Evolutionary conservation across 768 basidiomycete species (phyloP), one percentile per base, ranked within the genome.

Genomic region (Cytidiella melzeri): DNA sequence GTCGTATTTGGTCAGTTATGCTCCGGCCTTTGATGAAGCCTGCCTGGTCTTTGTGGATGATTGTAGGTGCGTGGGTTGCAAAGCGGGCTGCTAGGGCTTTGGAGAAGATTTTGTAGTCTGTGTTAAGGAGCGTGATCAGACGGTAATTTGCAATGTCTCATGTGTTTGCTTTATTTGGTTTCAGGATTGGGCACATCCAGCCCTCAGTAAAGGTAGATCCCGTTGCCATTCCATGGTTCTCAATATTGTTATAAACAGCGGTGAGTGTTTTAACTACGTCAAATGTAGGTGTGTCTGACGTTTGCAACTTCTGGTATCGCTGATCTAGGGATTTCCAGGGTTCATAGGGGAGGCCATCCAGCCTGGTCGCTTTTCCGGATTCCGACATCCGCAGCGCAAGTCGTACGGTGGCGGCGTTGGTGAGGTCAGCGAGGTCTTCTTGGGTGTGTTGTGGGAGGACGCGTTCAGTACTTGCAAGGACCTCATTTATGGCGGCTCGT

Each of bases 61-160:
- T 3, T 3, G 4, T 43, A 1, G n/a, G 1, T 2, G 42, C 42
- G 5, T 12, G 13, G 5, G 10, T 6, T 2, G 39, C 13, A n/a
- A 1, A 64, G 54, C 45, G 52, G 48, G 0, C 13, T 0, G 51
- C 30, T 0, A 59, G 20, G 0, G 20, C 34, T 36, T 57, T 57
- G 0, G 62, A 63, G 9, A 55, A 39, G 2, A 63, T 13, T 41
- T 62, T 62, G 37, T 58, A 61, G 23, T 61, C 61, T 0, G 50
- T 51, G 27, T 59, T 59, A 1, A 61, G 44, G 0, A 52, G 42
- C 1, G 56, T 59, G 3, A 59, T 53, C 0, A 54, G 51, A 5
- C 53, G 23, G 41, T 59, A 59, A 34, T 59, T 59, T 0, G 15
- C 20, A 1, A 59, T 55, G 0, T 47, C 18, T 0, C 18, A 13